These are phyloP conservation scores for Cercospora sp. DNA, from an alignment of 2,329 filamentous ascomycete species.

Conservation along the genomic window DNA sequence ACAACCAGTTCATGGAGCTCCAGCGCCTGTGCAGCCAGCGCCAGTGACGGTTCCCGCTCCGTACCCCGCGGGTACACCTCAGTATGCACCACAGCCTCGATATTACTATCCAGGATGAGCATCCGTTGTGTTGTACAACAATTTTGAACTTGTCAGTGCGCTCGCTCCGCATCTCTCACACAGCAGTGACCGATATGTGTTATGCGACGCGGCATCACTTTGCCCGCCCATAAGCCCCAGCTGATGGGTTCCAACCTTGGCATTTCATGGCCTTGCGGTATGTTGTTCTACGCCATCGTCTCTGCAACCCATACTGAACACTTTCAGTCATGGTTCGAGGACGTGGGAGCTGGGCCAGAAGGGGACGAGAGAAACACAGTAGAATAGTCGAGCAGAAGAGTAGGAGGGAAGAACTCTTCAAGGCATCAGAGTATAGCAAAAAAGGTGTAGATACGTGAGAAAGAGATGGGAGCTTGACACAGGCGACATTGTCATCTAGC, in stretches of 20 bases:
- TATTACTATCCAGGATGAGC: conserved; percentile 31
- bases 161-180: background rate
- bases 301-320: background rate
- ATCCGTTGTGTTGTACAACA: background rate
- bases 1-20: conserved; percentile 37
- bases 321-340: background rate
- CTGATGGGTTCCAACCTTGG: background rate
- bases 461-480: background rate
- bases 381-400: background rate
- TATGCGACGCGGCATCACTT: background rate
- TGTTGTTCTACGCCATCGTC: background rate
- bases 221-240: background rate
- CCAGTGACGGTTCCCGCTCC: conserved; percentile 10
- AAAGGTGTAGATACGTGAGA: background rate
- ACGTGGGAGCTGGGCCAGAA: background rate
- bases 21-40: conserved; percentile 38
- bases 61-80: background rate
- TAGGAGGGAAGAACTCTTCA: background rate
- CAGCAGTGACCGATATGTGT: background rate
- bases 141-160: background rate
- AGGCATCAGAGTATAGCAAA: background rate
- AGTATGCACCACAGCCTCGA: conserved; percentile 19
- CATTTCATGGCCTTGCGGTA: background rate
- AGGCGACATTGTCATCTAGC: background rate
- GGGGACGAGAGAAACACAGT: background rate